These are phyloP conservation scores for Talaromyces sp. DNA, from an alignment of 2,329 filamentous ascomycete species.

Conservation along the genomic window DNA sequence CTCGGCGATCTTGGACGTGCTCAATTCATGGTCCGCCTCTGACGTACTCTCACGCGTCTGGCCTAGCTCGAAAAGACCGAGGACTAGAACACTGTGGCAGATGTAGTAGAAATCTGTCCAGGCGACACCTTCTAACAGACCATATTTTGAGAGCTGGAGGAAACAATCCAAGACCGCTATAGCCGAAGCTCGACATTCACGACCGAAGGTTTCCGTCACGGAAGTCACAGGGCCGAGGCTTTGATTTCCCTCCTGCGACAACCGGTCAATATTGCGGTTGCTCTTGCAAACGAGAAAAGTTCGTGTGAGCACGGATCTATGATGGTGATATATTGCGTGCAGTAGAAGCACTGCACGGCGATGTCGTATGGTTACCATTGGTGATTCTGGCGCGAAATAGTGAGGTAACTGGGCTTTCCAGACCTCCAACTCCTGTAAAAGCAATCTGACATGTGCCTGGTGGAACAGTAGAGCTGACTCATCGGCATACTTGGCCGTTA, in stretches of 20 bases:
- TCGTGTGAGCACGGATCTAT: slow-evolving; percentile 30
- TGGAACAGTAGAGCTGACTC: slow-evolving; percentile 1
- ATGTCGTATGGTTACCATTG: slow-evolving; percentile 5
- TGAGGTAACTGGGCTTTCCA: slow-evolving; percentile 23
- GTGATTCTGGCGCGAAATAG: slow-evolving; percentile 20
- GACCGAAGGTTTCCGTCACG: slow-evolving; percentile 19
- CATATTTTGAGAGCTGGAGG: slow-evolving; percentile 26
- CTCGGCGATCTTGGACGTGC: slow-evolving; percentile 2
- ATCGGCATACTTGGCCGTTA: slow-evolving; percentile 4
- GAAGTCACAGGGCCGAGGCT: slow-evolving; percentile 13
- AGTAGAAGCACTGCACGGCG: slow-evolving; percentile 28
- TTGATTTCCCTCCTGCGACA: slow-evolving; percentile 13
- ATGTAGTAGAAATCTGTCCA: slow-evolving; percentile 35
- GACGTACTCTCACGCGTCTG: neutral
- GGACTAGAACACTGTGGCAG: slow-evolving; percentile 32
- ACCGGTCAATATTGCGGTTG: slow-evolving; percentile 9
- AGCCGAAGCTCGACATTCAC: slow-evolving; percentile 28
- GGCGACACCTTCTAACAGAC: slow-evolving; percentile 31
- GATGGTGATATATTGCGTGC: slow-evolving; percentile 32
- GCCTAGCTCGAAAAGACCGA: slow-evolving; percentile 22
- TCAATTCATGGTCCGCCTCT: neutral
- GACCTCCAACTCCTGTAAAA: slow-evolving; percentile 20
- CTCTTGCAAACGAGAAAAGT: slow-evolving; percentile 23
- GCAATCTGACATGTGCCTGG: slow-evolving; percentile 4
- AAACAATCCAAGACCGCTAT: slow-evolving; percentile 29